A percentile compares a stretch with the other conserved stretches of the same genome.
These are phyloP conservation scores for Mycena crocata DNA, from an alignment of 768 basidiomycete genomes.

Conservation along the genomic window DNA sequence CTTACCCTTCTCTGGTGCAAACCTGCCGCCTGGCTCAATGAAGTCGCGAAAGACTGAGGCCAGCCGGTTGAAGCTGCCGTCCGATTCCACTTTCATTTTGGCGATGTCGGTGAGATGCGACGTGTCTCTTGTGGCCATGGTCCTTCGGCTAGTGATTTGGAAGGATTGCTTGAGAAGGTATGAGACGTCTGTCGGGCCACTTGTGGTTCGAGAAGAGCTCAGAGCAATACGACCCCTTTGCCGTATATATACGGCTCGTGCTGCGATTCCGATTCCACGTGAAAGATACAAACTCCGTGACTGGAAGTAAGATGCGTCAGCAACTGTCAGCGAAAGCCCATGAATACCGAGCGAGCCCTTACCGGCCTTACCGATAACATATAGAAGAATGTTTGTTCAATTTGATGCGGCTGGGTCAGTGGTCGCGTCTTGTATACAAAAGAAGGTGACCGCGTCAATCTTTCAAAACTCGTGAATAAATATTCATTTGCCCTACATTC, in stretches of 20 bases:
- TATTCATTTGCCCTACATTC: no score
- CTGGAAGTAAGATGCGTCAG: no score
- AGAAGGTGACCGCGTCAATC: no score
- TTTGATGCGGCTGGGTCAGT: no score
- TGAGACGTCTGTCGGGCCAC: no score
- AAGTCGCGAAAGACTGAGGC: constrained; percentile 58
- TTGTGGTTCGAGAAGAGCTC: not conserved
- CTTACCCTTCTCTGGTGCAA: constrained; percentile 71
- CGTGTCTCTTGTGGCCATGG: constrained; percentile 16
- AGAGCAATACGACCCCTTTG: not conserved
- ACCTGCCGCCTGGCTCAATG: constrained; percentile 63
- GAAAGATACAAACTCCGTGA: no score
- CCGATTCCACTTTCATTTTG: constrained; percentile 53
- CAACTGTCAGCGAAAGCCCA: constrained; percentile 3
- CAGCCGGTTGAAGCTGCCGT: constrained; percentile 68
- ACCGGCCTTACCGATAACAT: constrained; percentile 11
- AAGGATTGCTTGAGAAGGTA: no score
- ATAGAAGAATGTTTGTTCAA: no score
- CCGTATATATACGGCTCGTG: constrained; percentile 4
- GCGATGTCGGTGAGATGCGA: constrained; percentile 53
- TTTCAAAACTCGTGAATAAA: no score
- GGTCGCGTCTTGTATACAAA: no score
- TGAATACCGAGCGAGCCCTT: constrained; percentile 7
- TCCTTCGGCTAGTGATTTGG: no score
- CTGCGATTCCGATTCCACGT: no score